Conservation (phyloP, 2,329 filamentous ascomycete genomes). For the Ceratocystis cubensis region DNA sequence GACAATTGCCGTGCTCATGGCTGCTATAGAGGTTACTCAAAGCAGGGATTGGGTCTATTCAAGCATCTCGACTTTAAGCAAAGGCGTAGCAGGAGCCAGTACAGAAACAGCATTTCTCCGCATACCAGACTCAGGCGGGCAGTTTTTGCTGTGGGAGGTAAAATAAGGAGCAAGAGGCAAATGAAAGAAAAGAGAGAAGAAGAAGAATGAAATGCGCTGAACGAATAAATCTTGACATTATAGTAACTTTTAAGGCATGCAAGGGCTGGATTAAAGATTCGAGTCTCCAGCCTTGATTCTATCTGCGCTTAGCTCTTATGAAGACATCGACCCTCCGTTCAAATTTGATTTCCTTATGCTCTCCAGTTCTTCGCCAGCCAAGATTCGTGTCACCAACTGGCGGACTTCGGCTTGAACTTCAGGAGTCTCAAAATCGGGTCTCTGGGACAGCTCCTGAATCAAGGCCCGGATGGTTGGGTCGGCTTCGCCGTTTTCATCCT, state of each 20-base stretch:
- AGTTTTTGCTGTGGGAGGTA: constrained; percentile 51
- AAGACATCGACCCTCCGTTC: constrained; percentile 1
- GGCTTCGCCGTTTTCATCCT: constrained; percentile 41
- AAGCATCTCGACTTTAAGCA: constrained; percentile 40
- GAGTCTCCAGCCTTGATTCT: too few species aligned
- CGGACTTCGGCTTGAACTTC: constrained; percentile 69
- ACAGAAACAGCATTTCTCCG: constrained; percentile 44
- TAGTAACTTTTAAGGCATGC: not conserved
- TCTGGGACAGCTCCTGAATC: constrained; percentile 77
- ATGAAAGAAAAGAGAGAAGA: not conserved
- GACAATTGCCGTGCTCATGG: constrained; percentile 28
- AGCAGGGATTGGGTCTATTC: constrained; percentile 11
- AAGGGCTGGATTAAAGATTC: not conserved
- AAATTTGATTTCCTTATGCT: constrained; percentile 27
- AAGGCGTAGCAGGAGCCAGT: constrained; percentile 31
- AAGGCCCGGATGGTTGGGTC: constrained; percentile 73
- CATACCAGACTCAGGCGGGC: constrained; percentile 33
- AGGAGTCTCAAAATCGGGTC: constrained; percentile 71
- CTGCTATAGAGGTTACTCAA: constrained; percentile 1
- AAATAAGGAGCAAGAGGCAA: constrained; percentile 24
- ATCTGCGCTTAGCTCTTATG: not conserved
- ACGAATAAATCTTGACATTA: not conserved
- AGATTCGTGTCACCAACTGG: constrained; percentile 65
- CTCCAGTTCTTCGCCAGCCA: constrained; percentile 52
- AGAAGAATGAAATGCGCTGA: not conserved